Percentiles rank a stretch among this genome's conserved stretches.
Evolutionary conservation across 2,329 filamentous ascomycete species (phyloP).

Genomic region (Cylindrodendrum hubeiense): DNA sequence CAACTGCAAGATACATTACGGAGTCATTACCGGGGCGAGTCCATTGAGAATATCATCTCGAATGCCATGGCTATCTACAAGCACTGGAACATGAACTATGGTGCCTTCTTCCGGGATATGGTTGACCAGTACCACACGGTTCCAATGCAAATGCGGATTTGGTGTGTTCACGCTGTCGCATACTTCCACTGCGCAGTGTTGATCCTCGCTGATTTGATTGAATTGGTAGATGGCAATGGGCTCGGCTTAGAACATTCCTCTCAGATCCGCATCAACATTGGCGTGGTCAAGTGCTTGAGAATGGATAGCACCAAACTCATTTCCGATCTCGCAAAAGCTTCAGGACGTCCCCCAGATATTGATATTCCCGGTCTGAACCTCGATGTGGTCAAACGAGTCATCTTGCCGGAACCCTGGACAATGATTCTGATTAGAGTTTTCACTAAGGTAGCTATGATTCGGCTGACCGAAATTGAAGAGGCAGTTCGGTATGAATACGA

Average conservation of each 20-base stretch:
- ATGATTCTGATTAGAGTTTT: slow-evolving; percentile 66
- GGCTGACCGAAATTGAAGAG: slow-evolving; percentile 51
- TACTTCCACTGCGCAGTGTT: slow-evolving; percentile 70
- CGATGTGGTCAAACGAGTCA: slow-evolving; percentile 64
- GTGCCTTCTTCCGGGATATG: slow-evolving; percentile 64
- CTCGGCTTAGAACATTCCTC: slow-evolving; percentile 44
- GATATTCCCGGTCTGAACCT: slow-evolving; percentile 50
- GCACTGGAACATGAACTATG: slow-evolving; percentile 66
- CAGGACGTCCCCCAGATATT: slow-evolving; percentile 49
- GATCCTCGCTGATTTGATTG: slow-evolving; percentile 66
- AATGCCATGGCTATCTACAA: slow-evolving; percentile 62
- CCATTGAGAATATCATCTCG: slow-evolving; percentile 61
- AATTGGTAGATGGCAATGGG: slow-evolving; percentile 58
- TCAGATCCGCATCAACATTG: slow-evolving; percentile 39
- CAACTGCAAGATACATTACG: slow-evolving; percentile 65
- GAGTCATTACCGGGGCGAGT: slow-evolving; percentile 49
- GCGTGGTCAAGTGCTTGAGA: slow-evolving; percentile 56
- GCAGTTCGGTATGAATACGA: slow-evolving; percentile 40
- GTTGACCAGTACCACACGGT: slow-evolving; percentile 61
- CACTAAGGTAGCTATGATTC: slow-evolving; percentile 56
- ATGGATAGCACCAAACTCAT: slow-evolving; percentile 58
- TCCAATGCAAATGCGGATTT: slow-evolving; percentile 66
- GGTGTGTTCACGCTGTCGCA: slow-evolving; percentile 68
- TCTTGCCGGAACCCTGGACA: slow-evolving; percentile 72
- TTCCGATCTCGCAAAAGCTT: slow-evolving; percentile 61